Percentiles rank a stretch among this genome's conserved stretches.
Evolutionary conservation across 108 stramenopile genomes (phyloP).

Genomic region (Conticribra guillardii): DNA sequence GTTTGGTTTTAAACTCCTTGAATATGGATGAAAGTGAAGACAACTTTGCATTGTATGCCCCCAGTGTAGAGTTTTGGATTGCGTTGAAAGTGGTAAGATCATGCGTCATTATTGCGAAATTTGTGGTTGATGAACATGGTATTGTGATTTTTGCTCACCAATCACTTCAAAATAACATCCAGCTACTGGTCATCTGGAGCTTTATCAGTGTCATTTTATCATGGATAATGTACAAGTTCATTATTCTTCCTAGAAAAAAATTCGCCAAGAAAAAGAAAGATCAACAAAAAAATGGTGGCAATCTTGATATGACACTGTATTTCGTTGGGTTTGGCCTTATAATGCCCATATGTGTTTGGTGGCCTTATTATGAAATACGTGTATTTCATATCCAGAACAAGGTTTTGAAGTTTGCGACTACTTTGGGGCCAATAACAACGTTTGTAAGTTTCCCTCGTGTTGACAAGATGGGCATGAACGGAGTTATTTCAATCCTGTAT

Average conservation of each 20-base stretch:
- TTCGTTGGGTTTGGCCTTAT: not conserved
- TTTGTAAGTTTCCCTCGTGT: too few relatives aligned
- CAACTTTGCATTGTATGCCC: not conserved
- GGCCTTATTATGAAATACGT: not conserved
- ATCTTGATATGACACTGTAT: not conserved
- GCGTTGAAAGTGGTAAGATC: not conserved
- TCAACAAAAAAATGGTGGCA: not conserved
- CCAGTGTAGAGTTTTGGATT: not conserved
- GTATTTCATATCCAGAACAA: not conserved
- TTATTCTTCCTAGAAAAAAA: not conserved
- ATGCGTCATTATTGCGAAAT: not conserved
- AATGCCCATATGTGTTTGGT: not conserved
- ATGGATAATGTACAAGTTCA: not conserved
- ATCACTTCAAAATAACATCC: too few relatives aligned
- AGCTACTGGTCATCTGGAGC: not conserved
- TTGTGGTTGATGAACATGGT: not conserved
- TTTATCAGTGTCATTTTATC: not conserved
- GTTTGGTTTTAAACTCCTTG: not conserved
- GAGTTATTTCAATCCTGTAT: too few relatives aligned
- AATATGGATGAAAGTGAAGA: not conserved
- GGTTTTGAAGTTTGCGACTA: not conserved
- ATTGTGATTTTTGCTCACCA: not conserved
- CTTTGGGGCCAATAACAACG: not conserved
- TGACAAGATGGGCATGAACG: too few relatives aligned
- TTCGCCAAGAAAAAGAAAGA: not conserved